phyloP scores from a whole-genome alignment of 345 rosid genomes.

The Boechera divaricarpa region DNA sequence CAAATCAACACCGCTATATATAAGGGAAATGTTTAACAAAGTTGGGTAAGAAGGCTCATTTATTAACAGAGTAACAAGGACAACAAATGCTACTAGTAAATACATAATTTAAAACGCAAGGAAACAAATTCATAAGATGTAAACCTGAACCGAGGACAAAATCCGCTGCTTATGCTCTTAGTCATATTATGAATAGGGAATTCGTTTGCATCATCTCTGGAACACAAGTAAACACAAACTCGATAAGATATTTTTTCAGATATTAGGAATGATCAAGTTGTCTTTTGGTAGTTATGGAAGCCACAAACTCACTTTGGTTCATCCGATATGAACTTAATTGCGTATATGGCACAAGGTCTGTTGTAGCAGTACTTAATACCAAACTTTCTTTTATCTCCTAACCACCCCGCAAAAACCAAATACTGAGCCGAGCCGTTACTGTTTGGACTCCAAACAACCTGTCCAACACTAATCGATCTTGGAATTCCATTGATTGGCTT shows the following conservation, averaged over 20 bases:
- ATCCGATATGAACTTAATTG: conserved; percentile 51
- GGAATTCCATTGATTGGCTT: conserved; percentile 68
- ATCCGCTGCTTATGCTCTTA: conserved; percentile 76
- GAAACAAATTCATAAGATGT: not conserved
- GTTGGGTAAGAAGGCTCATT: conserved; percentile 1
- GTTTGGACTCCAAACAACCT: conserved; percentile 91
- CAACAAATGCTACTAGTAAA: not conserved
- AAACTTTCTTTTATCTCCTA: conserved; percentile 74
- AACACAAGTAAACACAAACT: conserved; percentile 37
- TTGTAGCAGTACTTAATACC: conserved; percentile 90
- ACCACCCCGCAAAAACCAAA: conserved; percentile 92
- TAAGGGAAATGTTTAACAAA: not conserved
- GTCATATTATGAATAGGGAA: conserved; percentile 57
- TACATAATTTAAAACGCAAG: not conserved
- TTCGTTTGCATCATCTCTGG: conserved; percentile 57
- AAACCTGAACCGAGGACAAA: conserved; percentile 84
- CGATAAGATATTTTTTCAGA: not conserved
- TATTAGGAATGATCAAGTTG: conserved; percentile 3
- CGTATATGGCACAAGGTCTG: conserved; percentile 81
- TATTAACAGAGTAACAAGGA: conserved; percentile 4
- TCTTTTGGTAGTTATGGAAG: conserved; percentile 22
- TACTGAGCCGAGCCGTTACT: conserved; percentile 52
- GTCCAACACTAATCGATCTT: conserved; percentile 79
- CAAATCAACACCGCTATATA: not conserved
- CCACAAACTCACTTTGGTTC: conserved; percentile 57